Conservation (phyloP, 257 asterid genomes). For the Salvia hispanica region DNA sequence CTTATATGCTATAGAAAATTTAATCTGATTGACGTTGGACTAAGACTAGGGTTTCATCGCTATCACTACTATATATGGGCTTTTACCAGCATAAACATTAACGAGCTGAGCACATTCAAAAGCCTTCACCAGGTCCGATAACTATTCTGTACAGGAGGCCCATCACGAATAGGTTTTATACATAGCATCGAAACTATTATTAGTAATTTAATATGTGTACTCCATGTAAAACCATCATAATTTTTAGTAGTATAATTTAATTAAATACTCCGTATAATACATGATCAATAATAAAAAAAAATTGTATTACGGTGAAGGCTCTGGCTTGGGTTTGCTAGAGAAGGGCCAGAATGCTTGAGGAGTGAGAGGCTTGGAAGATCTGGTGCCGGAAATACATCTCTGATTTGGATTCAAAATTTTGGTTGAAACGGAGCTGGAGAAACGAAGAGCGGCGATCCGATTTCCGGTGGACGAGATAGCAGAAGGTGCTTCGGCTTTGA, state of each 20-base stretch:
- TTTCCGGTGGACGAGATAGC: conserved; percentile 26
- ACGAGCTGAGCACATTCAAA: neutral
- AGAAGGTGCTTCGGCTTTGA: conserved; percentile 11
- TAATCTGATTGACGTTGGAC: neutral
- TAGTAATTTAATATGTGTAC: no score
- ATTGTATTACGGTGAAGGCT: conserved; percentile 36
- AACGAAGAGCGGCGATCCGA: conserved; percentile 25
- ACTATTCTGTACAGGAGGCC: neutral
- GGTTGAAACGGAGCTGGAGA: conserved; percentile 33
- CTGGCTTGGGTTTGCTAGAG: conserved; percentile 37
- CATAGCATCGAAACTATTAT: no score
- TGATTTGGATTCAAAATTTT: conserved; percentile 8
- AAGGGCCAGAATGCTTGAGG: conserved; percentile 49
- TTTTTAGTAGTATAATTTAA: no score
- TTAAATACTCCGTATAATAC: no score
- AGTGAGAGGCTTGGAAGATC: conserved; percentile 21
- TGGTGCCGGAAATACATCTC: conserved; percentile 11
- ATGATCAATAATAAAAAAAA: no score
- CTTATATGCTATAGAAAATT: neutral
- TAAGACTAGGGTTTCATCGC: neutral
- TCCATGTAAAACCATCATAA: no score
- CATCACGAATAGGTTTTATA: no score
- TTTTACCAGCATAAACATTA: neutral
- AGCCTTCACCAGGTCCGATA: neutral
- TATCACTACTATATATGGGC: neutral